Evolutionary conservation across 2,329 filamentous ascomycete genomes (phyloP).

Genomic region (Sarocladium kiliense): DNA sequence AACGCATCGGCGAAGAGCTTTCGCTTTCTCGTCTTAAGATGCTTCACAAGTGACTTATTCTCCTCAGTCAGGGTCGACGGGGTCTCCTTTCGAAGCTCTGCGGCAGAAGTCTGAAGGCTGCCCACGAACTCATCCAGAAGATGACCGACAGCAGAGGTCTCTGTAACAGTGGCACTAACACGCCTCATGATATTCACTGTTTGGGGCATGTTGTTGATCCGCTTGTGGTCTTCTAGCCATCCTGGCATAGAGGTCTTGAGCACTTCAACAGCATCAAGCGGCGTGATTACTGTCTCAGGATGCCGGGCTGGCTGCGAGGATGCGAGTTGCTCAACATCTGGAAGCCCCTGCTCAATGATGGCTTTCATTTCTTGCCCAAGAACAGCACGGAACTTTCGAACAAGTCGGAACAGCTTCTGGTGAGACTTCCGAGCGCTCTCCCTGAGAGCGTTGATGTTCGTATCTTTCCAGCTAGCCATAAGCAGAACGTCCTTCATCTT

Average conservation of each 20-base stretch:
- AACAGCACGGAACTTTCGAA: slow-evolving; percentile 81
- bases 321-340: slow-evolving; percentile 37
- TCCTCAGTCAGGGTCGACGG: slow-evolving; percentile 78
- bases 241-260: slow-evolving; percentile 25
- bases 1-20: slow-evolving; percentile 87
- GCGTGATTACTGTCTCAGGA: slow-evolving; percentile 10
- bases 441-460: slow-evolving; percentile 81
- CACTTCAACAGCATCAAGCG: slow-evolving; percentile 14
- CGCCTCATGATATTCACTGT: slow-evolving; percentile 72
- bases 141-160: slow-evolving; percentile 49
- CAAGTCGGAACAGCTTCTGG: slow-evolving; percentile 83
- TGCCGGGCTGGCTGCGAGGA: slow-evolving; percentile 7
- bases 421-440: slow-evolving; percentile 90
- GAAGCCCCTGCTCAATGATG: slow-evolving; percentile 56
- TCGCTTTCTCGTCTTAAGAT: slow-evolving; percentile 85
- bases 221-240: slow-evolving; percentile 46
- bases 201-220: slow-evolving; percentile 64
- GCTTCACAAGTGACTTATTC: slow-evolving; percentile 77
- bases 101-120: slow-evolving; percentile 62
- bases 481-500: slow-evolving; percentile 90
- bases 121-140: slow-evolving; percentile 64
- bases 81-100: slow-evolving; percentile 76
- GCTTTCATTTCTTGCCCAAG: slow-evolving; percentile 70
- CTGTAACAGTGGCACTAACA: slow-evolving; percentile 48
- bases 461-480: slow-evolving; percentile 96